phyloP scores from a whole-genome alignment of 2,329 filamentous ascomycete genomes.

The Camillea tinctor region DNA sequence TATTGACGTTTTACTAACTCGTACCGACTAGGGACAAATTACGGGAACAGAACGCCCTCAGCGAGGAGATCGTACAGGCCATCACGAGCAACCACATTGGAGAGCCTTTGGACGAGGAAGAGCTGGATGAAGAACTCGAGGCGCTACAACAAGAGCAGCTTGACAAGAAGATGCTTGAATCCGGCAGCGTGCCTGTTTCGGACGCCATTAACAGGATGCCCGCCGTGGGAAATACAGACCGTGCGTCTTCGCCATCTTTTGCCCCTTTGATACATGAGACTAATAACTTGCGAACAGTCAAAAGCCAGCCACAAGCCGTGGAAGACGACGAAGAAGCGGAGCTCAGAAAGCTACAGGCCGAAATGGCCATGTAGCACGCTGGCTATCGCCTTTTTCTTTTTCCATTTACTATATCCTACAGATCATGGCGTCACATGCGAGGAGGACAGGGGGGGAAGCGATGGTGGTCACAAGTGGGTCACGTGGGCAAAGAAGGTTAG shows the following conservation, averaged over 20 bases:
- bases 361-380: conserved; percentile 85
- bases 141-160: conserved; percentile 87
- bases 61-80: conserved; percentile 85
- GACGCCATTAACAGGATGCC: conserved; percentile 79
- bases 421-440: conserved; percentile 16
- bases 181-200: conserved; percentile 77
- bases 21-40: conserved; percentile 70
- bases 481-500: background rate
- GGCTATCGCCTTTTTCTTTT: conserved; percentile 1
- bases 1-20: conserved; percentile 8
- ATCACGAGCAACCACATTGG: conserved; percentile 71
- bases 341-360: conserved; percentile 86
- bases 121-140: conserved; percentile 83
- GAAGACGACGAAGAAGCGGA: conserved; percentile 97
- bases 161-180: conserved; percentile 91
- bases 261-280: conserved; percentile 2
- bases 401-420: conserved; percentile 10
- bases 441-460: conserved; percentile 9
- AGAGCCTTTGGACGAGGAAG: conserved; percentile 77
- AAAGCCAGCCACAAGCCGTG: conserved; percentile 54
- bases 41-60: conserved; percentile 87
- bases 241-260: conserved; percentile 54
- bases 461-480: conserved; percentile 4
- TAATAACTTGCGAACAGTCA: conserved; percentile 39
- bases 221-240: conserved; percentile 68